Percentiles rank a stretch among this genome's conserved stretches.
Conservation (phyloP, 495 filamentous ascomycete genomes). For the Aspergillus indologenus region DNA sequence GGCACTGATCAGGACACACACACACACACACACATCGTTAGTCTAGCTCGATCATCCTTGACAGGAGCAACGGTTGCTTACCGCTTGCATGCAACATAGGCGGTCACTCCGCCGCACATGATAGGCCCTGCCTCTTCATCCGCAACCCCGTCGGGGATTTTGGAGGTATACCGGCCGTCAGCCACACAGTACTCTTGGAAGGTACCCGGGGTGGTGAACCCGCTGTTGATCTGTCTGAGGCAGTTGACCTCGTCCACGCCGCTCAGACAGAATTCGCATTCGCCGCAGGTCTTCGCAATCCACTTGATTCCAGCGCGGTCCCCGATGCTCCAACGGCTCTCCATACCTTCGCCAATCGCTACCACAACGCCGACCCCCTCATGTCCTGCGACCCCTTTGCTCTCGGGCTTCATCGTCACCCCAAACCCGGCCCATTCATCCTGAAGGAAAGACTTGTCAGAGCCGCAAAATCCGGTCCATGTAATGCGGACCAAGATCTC, state of each 20-base stretch:
- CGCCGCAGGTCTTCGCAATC: constrained; percentile 33
- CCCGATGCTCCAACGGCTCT: constrained; percentile 16
- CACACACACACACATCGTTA: neutral
- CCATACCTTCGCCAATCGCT: constrained; percentile 21
- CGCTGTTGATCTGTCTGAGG: constrained; percentile 33
- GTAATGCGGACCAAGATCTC: constrained; percentile 12
- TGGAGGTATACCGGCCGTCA: constrained; percentile 28
- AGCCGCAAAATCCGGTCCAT: constrained; percentile 13
- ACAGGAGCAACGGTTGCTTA: neutral
- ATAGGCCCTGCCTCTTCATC: constrained; percentile 34
- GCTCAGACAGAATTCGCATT: constrained; percentile 35
- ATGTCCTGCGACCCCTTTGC: constrained; percentile 33
- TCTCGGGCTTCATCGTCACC: neutral
- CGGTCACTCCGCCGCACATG: constrained; percentile 36
- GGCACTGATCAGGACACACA: neutral
- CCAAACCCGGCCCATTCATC: constrained; percentile 14
- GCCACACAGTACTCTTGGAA: constrained; percentile 37
- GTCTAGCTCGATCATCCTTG: neutral
- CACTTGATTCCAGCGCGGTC: constrained; percentile 40
- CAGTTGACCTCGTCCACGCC: constrained; percentile 28
- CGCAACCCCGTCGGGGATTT: constrained; percentile 25
- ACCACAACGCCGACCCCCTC: constrained; percentile 37
- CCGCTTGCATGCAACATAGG: constrained; percentile 8
- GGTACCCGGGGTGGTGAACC: constrained; percentile 35
- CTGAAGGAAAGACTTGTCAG: constrained; percentile 10